These are phyloP conservation scores for Hortaea sp. DNA, from an alignment of 2,329 filamentous ascomycete species.

Conservation along the genomic window DNA sequence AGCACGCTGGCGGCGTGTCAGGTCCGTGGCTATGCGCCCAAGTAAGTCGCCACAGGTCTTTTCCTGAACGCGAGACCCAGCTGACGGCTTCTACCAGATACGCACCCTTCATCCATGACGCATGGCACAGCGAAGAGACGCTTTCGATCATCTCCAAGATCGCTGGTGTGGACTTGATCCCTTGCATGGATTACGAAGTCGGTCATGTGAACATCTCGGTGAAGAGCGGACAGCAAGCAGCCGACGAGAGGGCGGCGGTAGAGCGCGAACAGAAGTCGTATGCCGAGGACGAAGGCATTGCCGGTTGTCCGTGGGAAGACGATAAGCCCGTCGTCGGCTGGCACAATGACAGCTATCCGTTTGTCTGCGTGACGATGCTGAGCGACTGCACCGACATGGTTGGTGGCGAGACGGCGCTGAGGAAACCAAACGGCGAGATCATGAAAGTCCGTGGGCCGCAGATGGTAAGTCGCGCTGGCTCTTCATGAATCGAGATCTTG, in stretches of 20 bases:
- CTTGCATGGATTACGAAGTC: slow-evolving; percentile 48
- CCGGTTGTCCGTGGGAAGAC: slow-evolving; percentile 35
- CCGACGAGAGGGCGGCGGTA: slow-evolving; percentile 1
- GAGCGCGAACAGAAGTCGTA: slow-evolving; percentile 28
- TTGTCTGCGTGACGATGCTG: slow-evolving; percentile 59
- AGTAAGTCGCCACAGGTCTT: slow-evolving; percentile 34
- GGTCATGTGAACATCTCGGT: slow-evolving; percentile 48
- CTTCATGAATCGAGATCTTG: background rate
- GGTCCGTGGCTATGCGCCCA: slow-evolving; percentile 44
- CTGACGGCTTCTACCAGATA: slow-evolving; percentile 31
- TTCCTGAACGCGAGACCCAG: background rate
- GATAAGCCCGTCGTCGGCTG: slow-evolving; percentile 49
- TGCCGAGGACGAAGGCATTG: slow-evolving; percentile 33
- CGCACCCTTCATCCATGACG: slow-evolving; percentile 55
- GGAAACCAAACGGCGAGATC: slow-evolving; percentile 43
- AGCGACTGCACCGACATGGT: slow-evolving; percentile 54
- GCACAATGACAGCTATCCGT: slow-evolving; percentile 57
- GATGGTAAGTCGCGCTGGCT: slow-evolving; percentile 37
- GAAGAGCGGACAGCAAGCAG: slow-evolving; percentile 31
- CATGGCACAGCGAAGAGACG: slow-evolving; percentile 48
- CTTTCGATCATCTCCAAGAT: slow-evolving; percentile 46
- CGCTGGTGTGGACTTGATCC: slow-evolving; percentile 49
- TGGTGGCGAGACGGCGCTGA: slow-evolving; percentile 55
- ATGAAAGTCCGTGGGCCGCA: slow-evolving; percentile 50
- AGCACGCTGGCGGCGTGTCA: slow-evolving; percentile 50